phyloP scores from a whole-genome alignment of 1,284 basidiomycete genomes.

The Irpex lacteus region DNA sequence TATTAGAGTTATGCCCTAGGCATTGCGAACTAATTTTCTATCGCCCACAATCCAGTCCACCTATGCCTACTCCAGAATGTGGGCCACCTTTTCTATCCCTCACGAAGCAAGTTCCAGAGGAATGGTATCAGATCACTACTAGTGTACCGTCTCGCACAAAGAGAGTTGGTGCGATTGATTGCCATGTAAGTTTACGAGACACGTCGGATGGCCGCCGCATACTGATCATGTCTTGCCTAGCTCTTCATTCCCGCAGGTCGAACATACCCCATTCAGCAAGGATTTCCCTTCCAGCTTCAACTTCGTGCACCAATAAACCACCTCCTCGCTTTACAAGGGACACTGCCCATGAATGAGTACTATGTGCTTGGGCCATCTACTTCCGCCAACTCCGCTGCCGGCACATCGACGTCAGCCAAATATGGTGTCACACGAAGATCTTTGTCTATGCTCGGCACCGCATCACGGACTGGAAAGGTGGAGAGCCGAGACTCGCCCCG shows the following conservation, averaged over 20 bases:
- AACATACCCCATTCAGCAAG: slow-evolving; percentile 48
- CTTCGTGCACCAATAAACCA: slow-evolving; percentile 36
- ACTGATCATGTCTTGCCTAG: slow-evolving; percentile 23
- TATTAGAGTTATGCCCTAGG: neutral
- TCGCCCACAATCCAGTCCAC: slow-evolving; percentile 50
- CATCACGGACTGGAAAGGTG: neutral
- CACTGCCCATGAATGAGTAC: neutral
- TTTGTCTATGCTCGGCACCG: neutral
- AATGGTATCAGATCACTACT: slow-evolving; percentile 54
- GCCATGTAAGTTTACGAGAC: slow-evolving; percentile 38
- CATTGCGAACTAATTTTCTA: slow-evolving; percentile 33
- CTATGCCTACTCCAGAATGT: slow-evolving; percentile 36
- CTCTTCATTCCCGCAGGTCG: slow-evolving; percentile 51
- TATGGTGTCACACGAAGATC: neutral
- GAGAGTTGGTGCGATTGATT: slow-evolving; percentile 29
- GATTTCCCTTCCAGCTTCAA: slow-evolving; percentile 62
- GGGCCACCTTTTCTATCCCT: slow-evolving; percentile 40
- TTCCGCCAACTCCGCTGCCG: neutral
- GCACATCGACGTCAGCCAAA: neutral
- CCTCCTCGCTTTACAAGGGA: neutral
- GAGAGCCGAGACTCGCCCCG: neutral
- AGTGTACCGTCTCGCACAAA: slow-evolving; percentile 37
- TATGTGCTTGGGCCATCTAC: neutral
- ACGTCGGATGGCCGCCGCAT: neutral
- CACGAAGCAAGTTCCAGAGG: slow-evolving; percentile 56